A percentile compares a stretch with the other conserved stretches of the same genome.
phyloP scores from a whole-genome alignment of 345 rosid species.

The Corchorus olitorius region DNA sequence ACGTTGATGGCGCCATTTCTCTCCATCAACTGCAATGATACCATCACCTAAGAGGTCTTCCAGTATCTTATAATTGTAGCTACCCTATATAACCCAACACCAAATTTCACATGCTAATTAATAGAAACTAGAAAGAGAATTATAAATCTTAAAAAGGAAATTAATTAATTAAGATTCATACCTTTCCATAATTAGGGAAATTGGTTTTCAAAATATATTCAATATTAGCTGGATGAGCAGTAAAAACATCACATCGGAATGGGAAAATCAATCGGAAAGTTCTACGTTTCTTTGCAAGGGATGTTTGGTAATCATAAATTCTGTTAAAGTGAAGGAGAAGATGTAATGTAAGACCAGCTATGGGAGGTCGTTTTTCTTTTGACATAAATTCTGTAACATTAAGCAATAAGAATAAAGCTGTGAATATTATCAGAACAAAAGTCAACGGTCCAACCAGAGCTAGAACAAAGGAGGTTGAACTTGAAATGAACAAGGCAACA shows the following conservation, averaged over 20 bases:
- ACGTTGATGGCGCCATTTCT: slow-evolving; percentile 45
- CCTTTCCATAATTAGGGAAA: slow-evolving; percentile 25
- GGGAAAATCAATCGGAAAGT: slow-evolving; percentile 18
- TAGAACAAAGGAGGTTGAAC: not conserved
- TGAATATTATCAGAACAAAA: slow-evolving; percentile 5
- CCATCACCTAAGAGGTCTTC: slow-evolving; percentile 43
- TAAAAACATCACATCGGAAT: not conserved
- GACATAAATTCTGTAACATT: slow-evolving; percentile 4
- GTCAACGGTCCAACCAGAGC: not conserved
- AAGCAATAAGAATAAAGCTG: slow-evolving; percentile 7
- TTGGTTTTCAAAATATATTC: slow-evolving; percentile 23
- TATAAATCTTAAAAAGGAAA: not conserved
- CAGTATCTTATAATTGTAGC: slow-evolving; percentile 11
- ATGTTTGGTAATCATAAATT: slow-evolving; percentile 13
- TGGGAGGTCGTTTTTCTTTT: slow-evolving; percentile 9
- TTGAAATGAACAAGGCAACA: slow-evolving; percentile 9
- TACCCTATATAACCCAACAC: slow-evolving; percentile 27
- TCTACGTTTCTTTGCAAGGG: slow-evolving; percentile 4
- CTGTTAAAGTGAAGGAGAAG: slow-evolving; percentile 6
- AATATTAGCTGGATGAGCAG: slow-evolving; percentile 16
- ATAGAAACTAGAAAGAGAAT: not conserved
- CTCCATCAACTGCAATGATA: slow-evolving; percentile 45
- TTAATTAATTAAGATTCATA: not conserved
- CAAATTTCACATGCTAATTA: not conserved
- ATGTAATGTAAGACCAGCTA: slow-evolving; percentile 15